A percentile compares a stretch with the other conserved stretches of the same genome.
Conservation (phyloP, 2,329 filamentous ascomycete genomes). For the Conoideocrella luteorostrata region DNA sequence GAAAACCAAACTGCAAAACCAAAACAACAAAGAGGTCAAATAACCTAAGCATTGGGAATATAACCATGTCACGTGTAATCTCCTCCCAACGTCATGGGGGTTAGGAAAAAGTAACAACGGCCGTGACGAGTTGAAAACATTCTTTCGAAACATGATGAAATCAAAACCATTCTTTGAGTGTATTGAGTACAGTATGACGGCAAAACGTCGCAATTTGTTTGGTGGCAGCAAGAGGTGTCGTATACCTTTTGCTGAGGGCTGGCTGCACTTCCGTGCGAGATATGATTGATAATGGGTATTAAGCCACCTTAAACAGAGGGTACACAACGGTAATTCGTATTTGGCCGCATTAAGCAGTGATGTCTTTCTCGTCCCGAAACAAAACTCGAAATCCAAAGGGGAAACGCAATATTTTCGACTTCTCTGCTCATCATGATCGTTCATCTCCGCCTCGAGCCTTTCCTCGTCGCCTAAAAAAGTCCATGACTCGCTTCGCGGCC, state of each 20-base stretch:
- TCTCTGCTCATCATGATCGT: conserved; percentile 23
- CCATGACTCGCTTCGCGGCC: conserved; percentile 90
- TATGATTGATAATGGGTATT: too few species aligned
- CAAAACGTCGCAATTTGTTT: too few species aligned
- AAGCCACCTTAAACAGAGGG: too few species aligned
- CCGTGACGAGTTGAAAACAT: not conserved
- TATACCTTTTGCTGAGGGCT: too few species aligned
- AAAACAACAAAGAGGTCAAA: not conserved
- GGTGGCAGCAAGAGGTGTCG: too few species aligned
- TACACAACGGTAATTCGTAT: too few species aligned
- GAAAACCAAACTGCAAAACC: not conserved
- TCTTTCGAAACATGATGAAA: conserved; percentile 3
- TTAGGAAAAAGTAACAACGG: not conserved
- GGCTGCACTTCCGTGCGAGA: too few species aligned
- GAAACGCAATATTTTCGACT: not conserved
- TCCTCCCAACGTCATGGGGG: conserved; percentile 1
- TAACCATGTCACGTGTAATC: conserved; percentile 2
- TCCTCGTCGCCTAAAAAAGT: conserved; percentile 88
- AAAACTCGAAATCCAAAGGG: not conserved
- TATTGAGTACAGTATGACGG: not conserved
- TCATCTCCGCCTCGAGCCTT: conserved; percentile 61
- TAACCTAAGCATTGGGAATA: not conserved
- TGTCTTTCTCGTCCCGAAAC: not conserved
- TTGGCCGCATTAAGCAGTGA: too few species aligned
- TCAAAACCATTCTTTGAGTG: not conserved